These are phyloP conservation scores for Hysterium pulicare DNA, from an alignment of 2,329 filamentous ascomycete species.

Conservation along the genomic window DNA sequence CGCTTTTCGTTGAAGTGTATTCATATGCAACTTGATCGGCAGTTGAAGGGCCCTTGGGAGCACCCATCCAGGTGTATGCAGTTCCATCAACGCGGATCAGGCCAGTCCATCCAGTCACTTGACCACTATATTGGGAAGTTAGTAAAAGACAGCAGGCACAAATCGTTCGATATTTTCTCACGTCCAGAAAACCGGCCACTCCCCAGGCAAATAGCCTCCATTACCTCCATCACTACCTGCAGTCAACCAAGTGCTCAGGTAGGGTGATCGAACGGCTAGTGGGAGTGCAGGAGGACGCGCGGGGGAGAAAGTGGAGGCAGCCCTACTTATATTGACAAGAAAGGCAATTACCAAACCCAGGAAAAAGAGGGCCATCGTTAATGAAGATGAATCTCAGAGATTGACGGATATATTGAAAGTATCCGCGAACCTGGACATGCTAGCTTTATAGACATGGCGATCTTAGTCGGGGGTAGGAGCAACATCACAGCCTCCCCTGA, in stretches of 20 bases:
- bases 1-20: conserved; percentile 70
- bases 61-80: conserved; percentile 66
- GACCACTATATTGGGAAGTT: conserved; percentile 38
- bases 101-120: conserved; percentile 64
- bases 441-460: conserved; percentile 11
- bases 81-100: conserved; percentile 62
- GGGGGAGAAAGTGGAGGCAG: conserved; percentile 58
- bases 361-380: conserved; percentile 19
- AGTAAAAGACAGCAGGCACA: neutral
- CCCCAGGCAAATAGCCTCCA: conserved; percentile 64
- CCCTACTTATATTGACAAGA: conserved; percentile 10
- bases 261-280: conserved; percentile 71
- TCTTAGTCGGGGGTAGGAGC: conserved; percentile 2
- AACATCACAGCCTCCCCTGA: conserved; percentile 1
- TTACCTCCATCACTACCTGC: conserved; percentile 60
- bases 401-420: conserved; percentile 7
- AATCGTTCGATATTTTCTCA: conserved; percentile 39
- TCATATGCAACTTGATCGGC: conserved; percentile 62
- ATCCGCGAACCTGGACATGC: conserved; percentile 5
- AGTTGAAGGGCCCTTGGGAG: conserved; percentile 43
- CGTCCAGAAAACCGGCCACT: conserved; percentile 69
- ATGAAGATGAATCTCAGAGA: conserved; percentile 6
- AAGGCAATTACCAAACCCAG: conserved; percentile 17
- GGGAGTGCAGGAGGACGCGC: conserved; percentile 66
- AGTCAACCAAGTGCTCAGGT: conserved; percentile 67